Evolutionary conservation across 129 eudicot genomes (phyloP), one percentile per base, ranked within the genome.

Genomic region (Oenanthe sinensis): DNA sequence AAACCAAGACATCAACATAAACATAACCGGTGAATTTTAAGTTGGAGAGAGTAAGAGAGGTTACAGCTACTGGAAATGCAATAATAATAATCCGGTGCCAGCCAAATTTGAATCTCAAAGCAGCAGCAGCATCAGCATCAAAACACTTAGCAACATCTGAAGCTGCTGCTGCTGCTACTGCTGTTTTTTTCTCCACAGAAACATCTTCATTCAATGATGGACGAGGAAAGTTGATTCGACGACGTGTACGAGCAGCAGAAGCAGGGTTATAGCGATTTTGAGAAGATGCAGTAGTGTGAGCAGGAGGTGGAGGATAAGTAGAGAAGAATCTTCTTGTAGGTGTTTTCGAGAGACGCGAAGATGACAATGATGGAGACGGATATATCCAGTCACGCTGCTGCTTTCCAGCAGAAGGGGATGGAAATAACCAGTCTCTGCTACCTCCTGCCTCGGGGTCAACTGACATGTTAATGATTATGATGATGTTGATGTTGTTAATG

Each of bases 351-450:
- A 77, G 80, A 52, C 81, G 81, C 13, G 86, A 48, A 20, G 88
- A 78, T n/a, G 88, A 87, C 30, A 87, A 85, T 0, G 92, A 83
- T 9, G 85, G 86, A 14, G 93, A 88, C 10, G 93, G 97, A 80
- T 87, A 91, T 36, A 91, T 82, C 97, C 97, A 91, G 83, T 83
- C 79, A 79, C 79, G 47, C 36, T 60, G 68, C 60, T 52, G 67
- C 86, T 58, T 24, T 82, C 75, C 81, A 82, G 12, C 19, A 0
- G 54, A 80, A 42, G 81, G 76, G 10, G 85, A 83, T 78, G 77
- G 80, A 71, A 36, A 77, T 55, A 74, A 24, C 77, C 77, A 74
- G 77, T 74, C 77, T 24, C 77, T 74, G 60, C 36, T 30, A 1
- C 22, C 37, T 65, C 71, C 77, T 83, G 81, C 69, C 15, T 67